Percentiles rank a stretch among this genome's conserved stretches.
Conservation (phyloP, 208 protist genomes). For the Trypanosoma cruzi region DNA sequence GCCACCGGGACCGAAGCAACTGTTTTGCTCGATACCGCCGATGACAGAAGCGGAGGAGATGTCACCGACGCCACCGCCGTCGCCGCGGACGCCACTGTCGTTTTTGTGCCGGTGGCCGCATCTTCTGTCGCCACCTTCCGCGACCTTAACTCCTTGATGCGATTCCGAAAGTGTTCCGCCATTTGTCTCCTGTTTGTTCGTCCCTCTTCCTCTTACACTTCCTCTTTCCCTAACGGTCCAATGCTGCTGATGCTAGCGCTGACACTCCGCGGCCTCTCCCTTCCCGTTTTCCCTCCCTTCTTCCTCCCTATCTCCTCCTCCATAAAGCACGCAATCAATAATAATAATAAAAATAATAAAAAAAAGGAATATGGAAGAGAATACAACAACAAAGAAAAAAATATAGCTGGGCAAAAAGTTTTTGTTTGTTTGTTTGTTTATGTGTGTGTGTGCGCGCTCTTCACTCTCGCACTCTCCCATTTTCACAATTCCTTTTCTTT, state of each 20-base stretch:
- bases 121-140: constrained; percentile 17
- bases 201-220: background rate
- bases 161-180: constrained; percentile 14
- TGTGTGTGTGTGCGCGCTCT: background rate
- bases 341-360: constrained; percentile 1
- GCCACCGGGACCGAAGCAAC: constrained; percentile 13
- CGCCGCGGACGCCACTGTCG: background rate
- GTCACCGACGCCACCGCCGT: background rate
- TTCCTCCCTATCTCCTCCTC: background rate
- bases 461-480: background rate
- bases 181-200: too few species aligned
- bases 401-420: background rate
- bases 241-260: too few species aligned
- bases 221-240: background rate
- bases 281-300: background rate
- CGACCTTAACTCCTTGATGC: constrained; percentile 17
- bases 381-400: background rate
- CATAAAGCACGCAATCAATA: too few species aligned
- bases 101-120: background rate
- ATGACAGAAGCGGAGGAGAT: background rate
- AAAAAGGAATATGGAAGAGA: background rate
- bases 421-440: background rate
- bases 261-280: background rate
- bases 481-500: constrained; percentile 1
- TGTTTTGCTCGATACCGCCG: background rate